Percentiles rank a stretch among this genome's conserved stretches.
Conservation (phyloP, 2,329 filamentous ascomycete species). For the Didymella sp. region DNA sequence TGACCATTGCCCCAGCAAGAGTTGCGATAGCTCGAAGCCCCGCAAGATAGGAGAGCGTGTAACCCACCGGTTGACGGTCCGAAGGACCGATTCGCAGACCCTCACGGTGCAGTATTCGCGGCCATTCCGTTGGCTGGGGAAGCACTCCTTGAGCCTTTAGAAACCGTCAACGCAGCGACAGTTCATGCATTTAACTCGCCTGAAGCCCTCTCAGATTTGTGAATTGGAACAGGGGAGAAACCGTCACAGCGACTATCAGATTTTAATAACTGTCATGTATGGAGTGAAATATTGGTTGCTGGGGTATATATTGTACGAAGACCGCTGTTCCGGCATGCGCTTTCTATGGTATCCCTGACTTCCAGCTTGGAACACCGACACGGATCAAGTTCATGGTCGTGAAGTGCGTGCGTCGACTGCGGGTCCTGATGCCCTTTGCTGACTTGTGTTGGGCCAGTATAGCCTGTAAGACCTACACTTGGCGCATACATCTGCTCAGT, state of each 20-base stretch:
- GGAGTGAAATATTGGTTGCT: neutral
- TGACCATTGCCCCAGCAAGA: neutral
- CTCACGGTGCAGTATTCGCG: neutral
- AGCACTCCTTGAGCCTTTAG: neutral
- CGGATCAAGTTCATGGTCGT: neutral
- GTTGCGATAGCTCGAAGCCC: neutral
- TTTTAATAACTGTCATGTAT: neutral
- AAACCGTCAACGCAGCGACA: neutral
- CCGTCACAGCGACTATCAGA: no score
- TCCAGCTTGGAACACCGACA: neutral
- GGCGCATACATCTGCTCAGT: neutral
- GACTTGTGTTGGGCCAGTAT: neutral
- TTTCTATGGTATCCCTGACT: neutral
- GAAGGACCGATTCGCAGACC: neutral
- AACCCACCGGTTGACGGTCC: neutral
- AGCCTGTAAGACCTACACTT: neutral
- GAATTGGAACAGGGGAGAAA: no score
- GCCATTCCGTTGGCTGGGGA: neutral
- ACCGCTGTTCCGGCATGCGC: neutral
- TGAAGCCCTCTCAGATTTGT: neutral
- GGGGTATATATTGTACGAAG: neutral
- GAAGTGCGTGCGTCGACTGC: no score
- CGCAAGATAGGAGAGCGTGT: neutral
- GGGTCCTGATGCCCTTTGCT: neutral
- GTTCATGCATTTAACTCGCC: neutral